These are phyloP conservation scores for Papiliotrema laurentii DNA, from an alignment of 1,284 basidiomycete genomes.

Conservation along the genomic window DNA sequence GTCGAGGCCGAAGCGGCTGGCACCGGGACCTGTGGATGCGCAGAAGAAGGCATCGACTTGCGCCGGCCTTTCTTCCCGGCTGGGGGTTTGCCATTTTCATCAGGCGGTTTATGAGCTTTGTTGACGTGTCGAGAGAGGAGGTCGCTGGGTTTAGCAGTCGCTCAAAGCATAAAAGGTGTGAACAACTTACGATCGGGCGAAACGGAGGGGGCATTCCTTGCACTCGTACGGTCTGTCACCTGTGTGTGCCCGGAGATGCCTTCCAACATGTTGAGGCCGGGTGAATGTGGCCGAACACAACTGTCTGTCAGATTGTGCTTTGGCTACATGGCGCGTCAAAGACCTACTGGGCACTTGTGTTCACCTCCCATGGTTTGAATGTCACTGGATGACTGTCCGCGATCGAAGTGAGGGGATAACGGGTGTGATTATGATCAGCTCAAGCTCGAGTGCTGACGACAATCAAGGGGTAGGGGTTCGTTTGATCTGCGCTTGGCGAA, in stretches of 20 bases:
- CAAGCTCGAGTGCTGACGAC: too few relatives aligned
- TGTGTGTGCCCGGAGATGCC: constrained; percentile 88
- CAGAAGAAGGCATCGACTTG: constrained; percentile 22
- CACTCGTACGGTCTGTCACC: constrained; percentile 88
- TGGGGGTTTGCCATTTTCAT: constrained; percentile 51
- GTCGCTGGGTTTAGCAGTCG: constrained; percentile 54
- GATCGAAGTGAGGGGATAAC: too few relatives aligned
- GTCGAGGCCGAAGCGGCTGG: background rate
- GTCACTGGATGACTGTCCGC: too few relatives aligned
- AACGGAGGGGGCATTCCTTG: constrained; percentile 80
- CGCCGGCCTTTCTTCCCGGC: constrained; percentile 30
- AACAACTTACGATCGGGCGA: constrained; percentile 67
- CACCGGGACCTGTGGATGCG: background rate
- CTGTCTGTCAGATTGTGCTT: constrained; percentile 17
- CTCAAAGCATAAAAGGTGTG: background rate
- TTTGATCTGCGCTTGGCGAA: too few relatives aligned
- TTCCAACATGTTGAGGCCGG: constrained; percentile 79
- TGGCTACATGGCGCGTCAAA: constrained; percentile 3
- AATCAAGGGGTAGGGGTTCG: too few relatives aligned
- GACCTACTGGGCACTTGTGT: constrained; percentile 38
- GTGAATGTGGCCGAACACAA: constrained; percentile 82
- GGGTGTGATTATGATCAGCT: too few relatives aligned
- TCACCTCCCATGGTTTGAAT: constrained; percentile 31
- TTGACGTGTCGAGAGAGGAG: constrained; percentile 81
- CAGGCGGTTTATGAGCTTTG: constrained; percentile 66